phyloP scores from a whole-genome alignment of 106 monocot genomes.

The Alisma plantagoaquatica region DNA sequence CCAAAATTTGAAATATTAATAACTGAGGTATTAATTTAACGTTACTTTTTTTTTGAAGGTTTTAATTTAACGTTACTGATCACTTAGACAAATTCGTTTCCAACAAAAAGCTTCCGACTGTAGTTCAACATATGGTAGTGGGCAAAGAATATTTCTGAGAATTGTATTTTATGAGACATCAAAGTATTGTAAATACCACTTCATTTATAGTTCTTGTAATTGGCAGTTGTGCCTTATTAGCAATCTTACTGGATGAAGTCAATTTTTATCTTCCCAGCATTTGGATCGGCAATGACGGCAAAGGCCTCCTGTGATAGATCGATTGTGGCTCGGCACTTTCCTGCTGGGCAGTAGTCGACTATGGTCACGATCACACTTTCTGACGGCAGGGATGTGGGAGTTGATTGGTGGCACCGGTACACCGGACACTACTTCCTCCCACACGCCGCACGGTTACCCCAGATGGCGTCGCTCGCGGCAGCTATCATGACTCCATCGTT shows the following conservation, averaged over 20 bases:
- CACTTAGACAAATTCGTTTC: no score
- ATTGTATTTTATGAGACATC: no score
- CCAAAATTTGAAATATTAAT: no score
- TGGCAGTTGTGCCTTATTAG: no score
- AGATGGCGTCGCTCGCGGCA: conserved; percentile 45
- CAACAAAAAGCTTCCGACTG: no score
- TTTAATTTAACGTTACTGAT: no score
- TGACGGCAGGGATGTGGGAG: conserved; percentile 30
- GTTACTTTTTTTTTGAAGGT: no score
- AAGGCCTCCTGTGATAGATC: conserved; percentile 63
- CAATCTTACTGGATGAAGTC: conserved; percentile 7
- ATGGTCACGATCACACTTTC: conserved; percentile 23
- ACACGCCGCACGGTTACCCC: conserved; percentile 26
- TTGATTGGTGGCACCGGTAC: conserved; percentile 22
- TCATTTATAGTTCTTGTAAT: no score
- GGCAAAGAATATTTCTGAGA: no score
- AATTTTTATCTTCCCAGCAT: conserved; percentile 34
- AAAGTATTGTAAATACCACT: no score
- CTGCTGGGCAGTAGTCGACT: conserved; percentile 37
- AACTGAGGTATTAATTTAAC: no score
- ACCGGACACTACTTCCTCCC: conserved; percentile 27
- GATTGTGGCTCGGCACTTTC: conserved; percentile 24
- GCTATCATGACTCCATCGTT: conserved; percentile 41
- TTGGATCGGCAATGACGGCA: conserved; percentile 28
- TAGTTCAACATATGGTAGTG: no score